Percentiles rank a stretch among this genome's conserved stretches.
Conservation (phyloP, 768 basidiomycete genomes). For the Podaxis carcinomalis region DNA sequence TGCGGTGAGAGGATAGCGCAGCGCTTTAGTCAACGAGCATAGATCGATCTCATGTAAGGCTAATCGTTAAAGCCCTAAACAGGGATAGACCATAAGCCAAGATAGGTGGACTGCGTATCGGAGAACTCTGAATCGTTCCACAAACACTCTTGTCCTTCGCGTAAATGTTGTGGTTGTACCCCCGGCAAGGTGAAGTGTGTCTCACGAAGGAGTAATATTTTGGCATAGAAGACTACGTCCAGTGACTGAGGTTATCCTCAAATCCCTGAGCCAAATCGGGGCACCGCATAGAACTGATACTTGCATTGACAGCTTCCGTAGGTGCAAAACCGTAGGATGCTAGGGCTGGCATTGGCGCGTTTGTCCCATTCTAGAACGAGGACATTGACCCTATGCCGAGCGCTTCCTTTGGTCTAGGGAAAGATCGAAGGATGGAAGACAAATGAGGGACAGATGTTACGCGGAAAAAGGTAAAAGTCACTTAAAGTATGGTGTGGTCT, state of each 20-base stretch:
- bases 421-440: background rate
- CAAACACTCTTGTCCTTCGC: no score
- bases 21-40: no score
- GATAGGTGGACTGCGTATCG: no score
- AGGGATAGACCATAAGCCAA: no score
- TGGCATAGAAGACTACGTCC: background rate
- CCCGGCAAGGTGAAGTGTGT: background rate
- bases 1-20: no score
- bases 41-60: no score
- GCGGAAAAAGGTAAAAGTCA: conserved; percentile 1
- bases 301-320: background rate
- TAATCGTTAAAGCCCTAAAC: no score
- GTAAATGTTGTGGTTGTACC: no score
- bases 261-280: background rate
- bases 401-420: background rate
- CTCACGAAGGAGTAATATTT: background rate
- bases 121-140: no score
- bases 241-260: background rate
- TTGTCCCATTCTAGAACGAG: background rate
- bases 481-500: conserved; percentile 3
- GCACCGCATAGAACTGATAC: background rate
- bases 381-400: background rate
- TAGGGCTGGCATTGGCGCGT: background rate
- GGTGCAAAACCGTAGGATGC: background rate
- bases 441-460: conserved; percentile 4